phyloP scores from a whole-genome alignment of 495 filamentous ascomycete genomes.

The Lindgomyces ingoldianus region DNA sequence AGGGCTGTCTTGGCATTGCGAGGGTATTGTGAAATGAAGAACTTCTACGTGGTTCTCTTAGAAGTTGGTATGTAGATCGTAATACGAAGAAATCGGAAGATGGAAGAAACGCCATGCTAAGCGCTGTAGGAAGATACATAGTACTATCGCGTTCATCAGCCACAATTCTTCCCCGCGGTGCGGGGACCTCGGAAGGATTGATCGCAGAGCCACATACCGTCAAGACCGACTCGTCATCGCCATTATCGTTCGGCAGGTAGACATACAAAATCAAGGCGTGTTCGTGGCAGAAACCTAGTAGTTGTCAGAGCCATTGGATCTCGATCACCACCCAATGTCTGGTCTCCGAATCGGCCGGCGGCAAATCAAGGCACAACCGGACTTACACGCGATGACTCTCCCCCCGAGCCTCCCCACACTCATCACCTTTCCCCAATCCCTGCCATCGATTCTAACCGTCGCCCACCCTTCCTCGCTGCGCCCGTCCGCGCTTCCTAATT shows the following conservation, averaged over 20 bases:
- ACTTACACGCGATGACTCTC: slow-evolving; percentile 82
- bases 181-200: neutral
- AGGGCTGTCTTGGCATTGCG: too few species aligned
- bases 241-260: slow-evolving; percentile 54
- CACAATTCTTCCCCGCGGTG: neutral
- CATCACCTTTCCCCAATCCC: slow-evolving; percentile 86
- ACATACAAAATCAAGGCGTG: slow-evolving; percentile 90
- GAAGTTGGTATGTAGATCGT: neutral
- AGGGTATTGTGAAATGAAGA: neutral
- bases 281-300: slow-evolving; percentile 64
- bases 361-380: slow-evolving; percentile 6
- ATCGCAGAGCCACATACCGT: slow-evolving; percentile 38
- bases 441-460: slow-evolving; percentile 83
- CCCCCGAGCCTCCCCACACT: slow-evolving; percentile 87
- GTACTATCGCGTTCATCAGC: slow-evolving; percentile 38
- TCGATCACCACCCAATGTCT: neutral
- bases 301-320: slow-evolving; percentile 16
- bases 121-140: slow-evolving; percentile 46
- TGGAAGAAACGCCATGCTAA: slow-evolving; percentile 10
- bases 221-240: slow-evolving; percentile 43
- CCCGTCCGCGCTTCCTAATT: slow-evolving; percentile 47
- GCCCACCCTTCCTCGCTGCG: slow-evolving; percentile 73
- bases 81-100: neutral
- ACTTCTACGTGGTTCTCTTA: neutral
- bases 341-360: slow-evolving; percentile 20